These are phyloP conservation scores for Ceriops zippeliana DNA, from an alignment of 345 rosid species.

Conservation along the genomic window DNA sequence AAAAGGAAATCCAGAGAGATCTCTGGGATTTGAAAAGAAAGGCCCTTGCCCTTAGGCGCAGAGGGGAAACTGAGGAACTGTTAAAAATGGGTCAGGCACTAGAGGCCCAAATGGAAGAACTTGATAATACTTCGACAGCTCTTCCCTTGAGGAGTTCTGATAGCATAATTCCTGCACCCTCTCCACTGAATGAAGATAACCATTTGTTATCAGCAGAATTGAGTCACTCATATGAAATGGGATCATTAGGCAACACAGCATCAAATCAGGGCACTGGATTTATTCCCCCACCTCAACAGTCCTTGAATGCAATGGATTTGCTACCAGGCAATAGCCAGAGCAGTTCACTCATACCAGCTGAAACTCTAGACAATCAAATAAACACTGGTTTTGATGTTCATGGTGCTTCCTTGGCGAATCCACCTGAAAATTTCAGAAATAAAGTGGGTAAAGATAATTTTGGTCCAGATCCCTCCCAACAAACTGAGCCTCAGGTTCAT, in stretches of 20 bases:
- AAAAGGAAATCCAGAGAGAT: constrained; percentile 55
- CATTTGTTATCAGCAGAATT: constrained; percentile 30
- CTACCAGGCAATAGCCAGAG: constrained; percentile 39
- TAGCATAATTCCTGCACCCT: constrained; percentile 1
- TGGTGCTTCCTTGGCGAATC: constrained; percentile 7
- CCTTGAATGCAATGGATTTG: constrained; percentile 39
- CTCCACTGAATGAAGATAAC: constrained; percentile 19
- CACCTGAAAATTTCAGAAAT: constrained; percentile 11
- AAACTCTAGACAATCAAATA: constrained; percentile 28
- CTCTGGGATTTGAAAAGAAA: constrained; percentile 57
- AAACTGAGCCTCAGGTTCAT: not conserved
- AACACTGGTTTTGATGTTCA: constrained; percentile 22
- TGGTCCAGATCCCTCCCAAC: not conserved
- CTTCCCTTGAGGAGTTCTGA: constrained; percentile 10
- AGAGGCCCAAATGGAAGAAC: constrained; percentile 51
- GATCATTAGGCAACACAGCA: constrained; percentile 15
- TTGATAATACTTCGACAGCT: constrained; percentile 27
- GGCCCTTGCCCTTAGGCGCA: constrained; percentile 51
- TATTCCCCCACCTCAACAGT: constrained; percentile 23
- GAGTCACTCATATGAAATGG: constrained; percentile 26
- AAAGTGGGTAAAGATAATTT: constrained; percentile 2
- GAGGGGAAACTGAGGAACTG: constrained; percentile 48
- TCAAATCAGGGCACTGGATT: constrained; percentile 14
- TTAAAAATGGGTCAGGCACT: constrained; percentile 39
- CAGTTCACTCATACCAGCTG: constrained; percentile 24